Base-by-base conservation (phyloP, 2,329 filamentous ascomycete species). In the Colletotrichum echinochloae region DNA sequence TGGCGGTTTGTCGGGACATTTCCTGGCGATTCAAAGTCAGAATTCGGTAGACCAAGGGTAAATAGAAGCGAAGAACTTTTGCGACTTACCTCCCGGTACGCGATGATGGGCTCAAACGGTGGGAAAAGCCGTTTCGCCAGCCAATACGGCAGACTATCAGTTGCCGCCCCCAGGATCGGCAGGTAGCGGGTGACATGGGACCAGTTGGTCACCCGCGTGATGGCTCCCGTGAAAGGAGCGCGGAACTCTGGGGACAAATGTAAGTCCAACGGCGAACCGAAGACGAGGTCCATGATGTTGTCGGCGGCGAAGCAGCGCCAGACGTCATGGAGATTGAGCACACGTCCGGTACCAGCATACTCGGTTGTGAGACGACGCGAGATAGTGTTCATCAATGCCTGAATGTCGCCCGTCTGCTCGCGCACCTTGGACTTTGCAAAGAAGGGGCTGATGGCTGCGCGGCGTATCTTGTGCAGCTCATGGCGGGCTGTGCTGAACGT, bases 391-490 rank as follows among this genome's bases (percentile, higher is more conserved):
- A 51, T 26, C 59, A 66, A 44, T n/a, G 56, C 51, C 48, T 66
- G 56, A 23, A 76, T 39, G 41, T 57, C n/a, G 14, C 23, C 28
- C 2, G 61, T 60, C 1, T 57, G 60, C 2, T 62, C 64, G 1
- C 71, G 61, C 23, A 76, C 65, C 16, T 68, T 62, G 2, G 23
- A 48, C 59, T 73, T 75, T 63, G 80, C 80, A 74, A 81, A 82
- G 73, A 81, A 81, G 28, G 79, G 79, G 64, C 75, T 78, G 66
- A 82, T 73, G 66, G 78, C 78, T 37, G 74, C 74, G 60, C 79
- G 78, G 49, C 80, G 79, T 54, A 79, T 71, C 60, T 74, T 78
- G 61, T 80, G 78, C 60, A 77, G 74, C 68, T 79, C 73, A 72
- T 79, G 78, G 65, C 79, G 77, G 48, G 78, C 72, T 62, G 80